Evolutionary conservation across 306 rosid genomes (phyloP).

Genomic region (Datisca glomerata): DNA sequence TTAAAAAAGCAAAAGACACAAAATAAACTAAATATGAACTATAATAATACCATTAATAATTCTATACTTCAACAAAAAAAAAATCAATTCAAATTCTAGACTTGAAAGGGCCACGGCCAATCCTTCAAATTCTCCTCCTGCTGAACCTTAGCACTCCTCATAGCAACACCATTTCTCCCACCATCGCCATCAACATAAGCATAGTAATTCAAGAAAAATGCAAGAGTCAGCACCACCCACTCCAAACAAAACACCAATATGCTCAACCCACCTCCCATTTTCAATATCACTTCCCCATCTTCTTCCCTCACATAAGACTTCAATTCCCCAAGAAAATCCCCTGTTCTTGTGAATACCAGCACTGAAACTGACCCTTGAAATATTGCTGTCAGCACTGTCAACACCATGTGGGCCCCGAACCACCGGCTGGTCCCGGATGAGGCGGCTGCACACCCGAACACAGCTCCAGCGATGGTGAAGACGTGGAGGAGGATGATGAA

Average conservation of each 20-base stretch:
- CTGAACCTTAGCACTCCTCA: not conserved
- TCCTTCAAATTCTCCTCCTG: slow-evolving; percentile 1
- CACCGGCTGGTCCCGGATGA: slow-evolving; percentile 33
- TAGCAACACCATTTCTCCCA: slow-evolving; percentile 7
- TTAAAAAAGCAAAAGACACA: too few species aligned
- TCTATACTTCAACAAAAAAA: too few species aligned
- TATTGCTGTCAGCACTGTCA: slow-evolving; percentile 59
- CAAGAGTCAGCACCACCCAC: slow-evolving; percentile 72
- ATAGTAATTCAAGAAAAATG: slow-evolving; percentile 66
- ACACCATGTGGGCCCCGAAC: slow-evolving; percentile 78
- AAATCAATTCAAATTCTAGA: too few species aligned
- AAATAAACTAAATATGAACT: too few species aligned
- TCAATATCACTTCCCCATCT: slow-evolving; percentile 59
- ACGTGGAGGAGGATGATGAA: slow-evolving; percentile 67
- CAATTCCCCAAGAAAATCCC: slow-evolving; percentile 44
- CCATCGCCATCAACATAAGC: slow-evolving; percentile 39
- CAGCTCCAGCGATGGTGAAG: slow-evolving; percentile 53
- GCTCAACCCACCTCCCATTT: slow-evolving; percentile 57
- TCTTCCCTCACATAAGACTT: slow-evolving; percentile 77
- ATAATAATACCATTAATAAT: too few species aligned
- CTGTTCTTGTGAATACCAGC: slow-evolving; percentile 49
- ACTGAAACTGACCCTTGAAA: slow-evolving; percentile 70
- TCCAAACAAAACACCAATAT: slow-evolving; percentile 64
- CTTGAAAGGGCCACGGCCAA: slow-evolving; percentile 1
- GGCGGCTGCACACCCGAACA: slow-evolving; percentile 57